phyloP scores from a whole-genome alignment of 2,329 filamentous ascomycete species.

The Paracorniculantispora psalliotae region DNA sequence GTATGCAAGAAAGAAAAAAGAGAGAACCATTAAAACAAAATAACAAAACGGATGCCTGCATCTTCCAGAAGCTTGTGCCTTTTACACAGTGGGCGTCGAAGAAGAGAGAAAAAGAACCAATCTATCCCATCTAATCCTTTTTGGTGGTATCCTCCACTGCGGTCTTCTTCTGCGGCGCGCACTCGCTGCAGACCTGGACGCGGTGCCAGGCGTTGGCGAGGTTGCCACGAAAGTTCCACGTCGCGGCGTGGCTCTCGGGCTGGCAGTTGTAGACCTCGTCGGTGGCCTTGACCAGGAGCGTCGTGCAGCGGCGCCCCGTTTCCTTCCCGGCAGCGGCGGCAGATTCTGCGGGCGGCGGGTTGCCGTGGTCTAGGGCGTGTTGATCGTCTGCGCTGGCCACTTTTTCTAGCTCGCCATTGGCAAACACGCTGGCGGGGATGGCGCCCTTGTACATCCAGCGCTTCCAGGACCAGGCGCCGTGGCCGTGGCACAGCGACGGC shows the following conservation, averaged over 20 bases:
- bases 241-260: conserved; percentile 54
- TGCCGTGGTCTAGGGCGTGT: neutral
- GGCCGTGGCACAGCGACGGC: conserved; percentile 31
- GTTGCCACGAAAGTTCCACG: conserved; percentile 61
- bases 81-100: neutral
- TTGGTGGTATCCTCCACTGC: neutral
- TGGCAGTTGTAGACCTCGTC: conserved; percentile 64
- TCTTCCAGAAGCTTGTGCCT: neutral
- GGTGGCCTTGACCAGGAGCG: conserved; percentile 59
- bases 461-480: conserved; percentile 59
- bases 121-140: neutral
- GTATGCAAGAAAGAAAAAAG: neutral
- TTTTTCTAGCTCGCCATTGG: conserved; percentile 3
- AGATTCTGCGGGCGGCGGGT: neutral
- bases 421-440: conserved; percentile 34
- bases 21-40: neutral
- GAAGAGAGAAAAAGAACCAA: neutral
- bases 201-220: conserved; percentile 64
- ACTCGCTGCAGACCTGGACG: conserved; percentile 37
- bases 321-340: neutral
- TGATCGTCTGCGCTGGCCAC: conserved; percentile 3
- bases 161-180: conserved; percentile 16
- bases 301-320: conserved; percentile 36
- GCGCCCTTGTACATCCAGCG: conserved; percentile 54
- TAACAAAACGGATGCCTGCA: neutral